A percentile compares a stretch with the other conserved stretches of the same genome.
These are phyloP conservation scores for Verticillium longisporum DNA, from an alignment of 2,329 filamentous ascomycete genomes.

Conservation along the genomic window DNA sequence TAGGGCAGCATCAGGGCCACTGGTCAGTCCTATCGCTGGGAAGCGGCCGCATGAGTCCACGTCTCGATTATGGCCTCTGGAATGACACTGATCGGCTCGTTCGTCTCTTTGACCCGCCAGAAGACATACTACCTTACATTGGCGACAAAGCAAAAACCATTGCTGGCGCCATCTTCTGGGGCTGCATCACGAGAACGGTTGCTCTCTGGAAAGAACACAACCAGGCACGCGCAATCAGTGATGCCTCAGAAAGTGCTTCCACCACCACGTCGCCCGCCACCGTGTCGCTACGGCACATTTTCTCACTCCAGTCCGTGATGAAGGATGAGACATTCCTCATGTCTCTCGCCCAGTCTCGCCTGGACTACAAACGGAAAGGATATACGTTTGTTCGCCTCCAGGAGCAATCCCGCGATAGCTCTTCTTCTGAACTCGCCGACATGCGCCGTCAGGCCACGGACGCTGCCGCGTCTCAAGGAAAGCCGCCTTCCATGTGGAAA, in stretches of 20 bases:
- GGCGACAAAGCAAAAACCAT: constrained; percentile 4
- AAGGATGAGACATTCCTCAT: neutral
- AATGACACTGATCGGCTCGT: constrained; percentile 4
- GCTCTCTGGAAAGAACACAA: constrained; percentile 8
- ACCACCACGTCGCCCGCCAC: neutral
- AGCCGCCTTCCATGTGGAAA: constrained; percentile 6
- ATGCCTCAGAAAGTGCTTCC: constrained; percentile 2
- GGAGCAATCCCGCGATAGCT: constrained; percentile 3
- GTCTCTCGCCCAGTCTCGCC: constrained; percentile 3
- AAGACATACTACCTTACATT: constrained; percentile 6
- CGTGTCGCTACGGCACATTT: neutral
- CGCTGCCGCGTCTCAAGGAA: neutral
- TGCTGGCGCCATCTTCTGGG: constrained; percentile 10
- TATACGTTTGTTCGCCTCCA: constrained; percentile 8
- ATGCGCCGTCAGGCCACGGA: neutral
- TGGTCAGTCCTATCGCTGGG: neutral
- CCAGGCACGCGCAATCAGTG: neutral
- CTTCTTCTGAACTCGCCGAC: neutral
- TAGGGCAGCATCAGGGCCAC: neutral
- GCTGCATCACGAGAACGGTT: constrained; percentile 7
- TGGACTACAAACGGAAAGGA: constrained; percentile 8
- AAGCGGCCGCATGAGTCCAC: constrained; percentile 2
- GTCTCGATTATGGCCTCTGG: constrained; percentile 11
- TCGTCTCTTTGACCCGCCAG: constrained; percentile 5
- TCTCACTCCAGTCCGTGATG: neutral